Evolutionary conservation across 2,329 filamentous ascomycete genomes (phyloP).

Genomic region (Parastagonospora nodorum): DNA sequence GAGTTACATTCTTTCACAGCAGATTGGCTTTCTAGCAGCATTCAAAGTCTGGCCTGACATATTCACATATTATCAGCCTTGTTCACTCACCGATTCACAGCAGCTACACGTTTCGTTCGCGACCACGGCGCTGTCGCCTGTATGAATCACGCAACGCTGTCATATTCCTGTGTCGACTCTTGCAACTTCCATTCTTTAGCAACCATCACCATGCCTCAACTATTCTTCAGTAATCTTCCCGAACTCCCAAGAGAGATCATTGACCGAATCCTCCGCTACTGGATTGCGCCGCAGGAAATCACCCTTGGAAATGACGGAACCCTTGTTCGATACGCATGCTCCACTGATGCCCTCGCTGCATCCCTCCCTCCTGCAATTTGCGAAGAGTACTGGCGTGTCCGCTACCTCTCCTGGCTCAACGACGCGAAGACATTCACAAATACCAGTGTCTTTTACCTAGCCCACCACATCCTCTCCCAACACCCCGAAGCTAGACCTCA

Average conservation of each 20-base stretch:
- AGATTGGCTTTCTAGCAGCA: too few species aligned
- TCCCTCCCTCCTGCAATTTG: constrained; percentile 4
- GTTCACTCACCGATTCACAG: too few species aligned
- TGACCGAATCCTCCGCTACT: not conserved
- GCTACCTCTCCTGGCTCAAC: constrained; percentile 7
- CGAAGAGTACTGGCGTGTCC: constrained; percentile 3
- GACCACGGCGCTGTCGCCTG: too few species aligned
- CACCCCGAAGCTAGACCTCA: not conserved
- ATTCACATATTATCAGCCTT: too few species aligned
- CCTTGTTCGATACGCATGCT: not conserved
- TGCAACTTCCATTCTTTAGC: too few species aligned
- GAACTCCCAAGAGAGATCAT: not conserved
- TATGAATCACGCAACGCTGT: too few species aligned
- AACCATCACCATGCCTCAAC: too few species aligned
- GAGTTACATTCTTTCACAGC: too few species aligned
- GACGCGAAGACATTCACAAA: constrained; percentile 9
- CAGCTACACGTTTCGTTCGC: too few species aligned
- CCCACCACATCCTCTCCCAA: constrained; percentile 1
- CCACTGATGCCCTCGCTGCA: not conserved
- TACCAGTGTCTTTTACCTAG: constrained; percentile 8
- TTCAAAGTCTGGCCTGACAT: too few species aligned
- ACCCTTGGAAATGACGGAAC: not conserved
- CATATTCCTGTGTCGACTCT: too few species aligned
- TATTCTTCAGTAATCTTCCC: too few species aligned
- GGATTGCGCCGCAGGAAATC: not conserved